Base-by-base conservation (phyloP, 129 eudicot genomes). In the Oenanthe sinensis region DNA sequence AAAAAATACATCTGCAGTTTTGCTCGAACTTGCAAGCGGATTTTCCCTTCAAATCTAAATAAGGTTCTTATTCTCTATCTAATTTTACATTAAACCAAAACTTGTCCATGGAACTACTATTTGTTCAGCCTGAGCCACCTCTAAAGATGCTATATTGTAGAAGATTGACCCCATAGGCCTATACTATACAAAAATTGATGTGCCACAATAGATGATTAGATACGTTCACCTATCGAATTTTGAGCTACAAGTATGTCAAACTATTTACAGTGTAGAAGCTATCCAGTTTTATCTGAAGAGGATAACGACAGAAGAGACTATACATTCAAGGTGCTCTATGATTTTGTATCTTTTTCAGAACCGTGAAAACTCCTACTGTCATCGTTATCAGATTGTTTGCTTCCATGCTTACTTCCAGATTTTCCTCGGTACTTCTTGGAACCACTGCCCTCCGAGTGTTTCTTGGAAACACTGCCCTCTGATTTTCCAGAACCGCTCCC, bases 351-450 rank as follows among this genome's bases (percentile, higher is more conserved):
- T 43, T 24, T 55, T 77, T 54, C 79, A 36, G n/a, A 37, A 13
- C 19, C 75, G 24, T 37, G 26, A 8, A 83, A 85, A 77, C 87
- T 85, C 36, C 86, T 81, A 42, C 68, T 81, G 14, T 90, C 90
- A 68, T 86, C 91, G 72, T 43, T 77, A 50, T 91, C 87, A 12
- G 83, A 68, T 37, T 75, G 70, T 68, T 71, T 77, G 62, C 82
- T 76, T 37, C 30, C 47, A 26, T 82, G 85, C n/a, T 80, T 75
- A 42, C 54, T 77, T 2, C 77, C 75, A 60, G 93, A 82, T 63
- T 77, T 75, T n/a, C 70, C 82, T 69, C 82, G 90, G 82, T 80
- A 74, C 71, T 76, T 87, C 77, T 68, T 85, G 26, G 86, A 81
- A 77, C 84, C 81, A 24, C 83, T 78, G 30, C 81, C 77, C 81